Evolutionary conservation across 2,329 filamentous ascomycete species (phyloP), one percentile per base, ranked within the genome.

Genomic region (Aspergillus sp.): DNA sequence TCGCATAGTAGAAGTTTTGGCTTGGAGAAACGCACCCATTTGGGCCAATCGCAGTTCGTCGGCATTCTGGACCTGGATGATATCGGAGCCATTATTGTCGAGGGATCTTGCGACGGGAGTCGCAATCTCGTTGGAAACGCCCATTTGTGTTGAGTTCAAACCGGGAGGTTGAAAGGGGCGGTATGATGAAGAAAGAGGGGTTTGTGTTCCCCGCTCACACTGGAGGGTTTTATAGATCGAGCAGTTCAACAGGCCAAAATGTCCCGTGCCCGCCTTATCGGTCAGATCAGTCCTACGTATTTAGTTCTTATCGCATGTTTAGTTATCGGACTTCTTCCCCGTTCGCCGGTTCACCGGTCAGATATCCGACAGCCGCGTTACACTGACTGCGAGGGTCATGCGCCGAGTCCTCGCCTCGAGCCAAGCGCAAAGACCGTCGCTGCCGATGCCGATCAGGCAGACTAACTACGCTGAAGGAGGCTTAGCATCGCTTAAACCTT

Each of bases 31-130:
- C 72, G 29, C 60, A 79, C 77, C 77, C 78, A 80, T 80, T 59
- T 80, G 78, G 24, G 78, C 78, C 64, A 80, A 64, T 57, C 77
- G 75, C 31, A 76, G 52, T 61, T 79, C 78, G 57, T 80, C 78
- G 14, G 72, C 72, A 65, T 78, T 67, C 42, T 68, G 68, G 2
- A 69, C 63, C 31, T 65, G 66, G 18, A 69, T 58, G 6, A 58
- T 49, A 16, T 57, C 61, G 4, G 55, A 32, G 2, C 26, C 52
- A 54, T 61, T 50, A 31, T 47, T 49, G 31, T 50, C 50, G 11
- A 50, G 22, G 32, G 31, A 9, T 22, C 49, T 45, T n/a, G 55
- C 36, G 14, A 26, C 45, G 36, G 52, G 54, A 11, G 51, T 47
- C 18, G 55, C 31, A 47, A 57, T 58, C 9, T 46, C 29, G 12